Conservation (phyloP, 257 asterid species). For the Lantana camara region DNA sequence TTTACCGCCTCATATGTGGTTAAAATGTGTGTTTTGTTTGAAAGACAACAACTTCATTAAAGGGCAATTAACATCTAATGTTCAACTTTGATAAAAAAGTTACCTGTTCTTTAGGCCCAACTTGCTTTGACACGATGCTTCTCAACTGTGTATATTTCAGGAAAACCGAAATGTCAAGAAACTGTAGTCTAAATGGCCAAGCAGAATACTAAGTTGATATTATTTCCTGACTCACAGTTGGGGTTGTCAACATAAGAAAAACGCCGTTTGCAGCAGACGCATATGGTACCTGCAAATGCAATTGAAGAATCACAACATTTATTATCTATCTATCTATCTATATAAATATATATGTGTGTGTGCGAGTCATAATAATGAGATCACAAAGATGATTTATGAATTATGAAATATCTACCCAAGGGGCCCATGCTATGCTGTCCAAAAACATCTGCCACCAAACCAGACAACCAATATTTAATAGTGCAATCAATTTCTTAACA, state of each 20-base stretch:
- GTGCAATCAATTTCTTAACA: not conserved
- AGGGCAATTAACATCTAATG: not conserved
- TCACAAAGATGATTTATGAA: not conserved
- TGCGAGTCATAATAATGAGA: not conserved
- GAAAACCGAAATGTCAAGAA: constrained; percentile 30
- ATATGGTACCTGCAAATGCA: constrained; percentile 65
- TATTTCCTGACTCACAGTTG: constrained; percentile 38
- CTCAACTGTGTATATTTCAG: constrained; percentile 69
- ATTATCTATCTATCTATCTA: not conserved
- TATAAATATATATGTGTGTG: not conserved
- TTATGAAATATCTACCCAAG: constrained; percentile 71
- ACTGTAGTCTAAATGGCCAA: not conserved
- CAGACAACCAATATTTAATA: constrained; percentile 21
- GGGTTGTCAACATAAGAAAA: constrained; percentile 43
- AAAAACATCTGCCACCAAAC: constrained; percentile 70
- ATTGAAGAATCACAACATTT: constrained; percentile 1
- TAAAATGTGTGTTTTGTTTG: not conserved
- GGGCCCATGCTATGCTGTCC: constrained; percentile 85
- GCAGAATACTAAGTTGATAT: not conserved
- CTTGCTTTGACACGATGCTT: constrained; percentile 83
- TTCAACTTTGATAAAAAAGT: not conserved
- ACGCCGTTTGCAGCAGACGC: constrained; percentile 51
- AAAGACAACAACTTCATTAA: not conserved
- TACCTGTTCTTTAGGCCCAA: constrained; percentile 82
- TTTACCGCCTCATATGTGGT: not conserved